Evolutionary conservation across 2,329 filamentous ascomycete species (phyloP).

Genomic region (Paramyrothecium roridum): DNA sequence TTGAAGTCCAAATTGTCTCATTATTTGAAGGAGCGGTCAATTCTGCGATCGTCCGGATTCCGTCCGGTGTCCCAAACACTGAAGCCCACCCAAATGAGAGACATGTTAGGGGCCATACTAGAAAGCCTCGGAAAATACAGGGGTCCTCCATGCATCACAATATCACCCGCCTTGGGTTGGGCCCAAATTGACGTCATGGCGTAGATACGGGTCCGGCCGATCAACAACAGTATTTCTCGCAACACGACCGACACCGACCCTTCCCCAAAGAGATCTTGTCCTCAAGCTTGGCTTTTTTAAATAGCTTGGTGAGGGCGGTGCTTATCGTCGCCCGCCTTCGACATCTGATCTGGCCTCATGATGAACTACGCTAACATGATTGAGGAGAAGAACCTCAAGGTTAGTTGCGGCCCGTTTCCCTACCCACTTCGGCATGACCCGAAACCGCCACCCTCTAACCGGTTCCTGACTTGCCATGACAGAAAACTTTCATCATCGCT

Average conservation of each 20-base stretch:
- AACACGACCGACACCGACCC: too few species aligned
- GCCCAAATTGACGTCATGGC: neutral
- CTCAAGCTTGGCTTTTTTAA: neutral
- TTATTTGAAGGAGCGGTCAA: too few species aligned
- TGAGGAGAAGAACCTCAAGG: slow-evolving; percentile 21
- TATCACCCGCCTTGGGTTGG: neutral
- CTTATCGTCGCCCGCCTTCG: neutral
- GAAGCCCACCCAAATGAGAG: too few species aligned
- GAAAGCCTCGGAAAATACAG: neutral
- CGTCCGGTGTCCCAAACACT: too few species aligned
- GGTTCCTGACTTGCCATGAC: neutral
- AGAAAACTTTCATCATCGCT: slow-evolving; percentile 22
- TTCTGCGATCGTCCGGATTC: too few species aligned
- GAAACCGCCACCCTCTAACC: neutral
- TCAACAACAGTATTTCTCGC: neutral
- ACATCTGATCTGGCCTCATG: slow-evolving; percentile 1
- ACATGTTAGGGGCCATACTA: neutral
- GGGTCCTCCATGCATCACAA: neutral
- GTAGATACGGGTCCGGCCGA: neutral
- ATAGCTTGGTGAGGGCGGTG: neutral
- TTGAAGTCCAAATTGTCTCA: too few species aligned
- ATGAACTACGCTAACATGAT: slow-evolving; percentile 21
- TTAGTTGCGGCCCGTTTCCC: neutral
- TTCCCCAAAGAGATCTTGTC: neutral
- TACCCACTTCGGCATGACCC: neutral